Evolutionary conservation across 371 early-diverging fungal genomes (phyloP).

Genomic region (Circinella umbellata): DNA sequence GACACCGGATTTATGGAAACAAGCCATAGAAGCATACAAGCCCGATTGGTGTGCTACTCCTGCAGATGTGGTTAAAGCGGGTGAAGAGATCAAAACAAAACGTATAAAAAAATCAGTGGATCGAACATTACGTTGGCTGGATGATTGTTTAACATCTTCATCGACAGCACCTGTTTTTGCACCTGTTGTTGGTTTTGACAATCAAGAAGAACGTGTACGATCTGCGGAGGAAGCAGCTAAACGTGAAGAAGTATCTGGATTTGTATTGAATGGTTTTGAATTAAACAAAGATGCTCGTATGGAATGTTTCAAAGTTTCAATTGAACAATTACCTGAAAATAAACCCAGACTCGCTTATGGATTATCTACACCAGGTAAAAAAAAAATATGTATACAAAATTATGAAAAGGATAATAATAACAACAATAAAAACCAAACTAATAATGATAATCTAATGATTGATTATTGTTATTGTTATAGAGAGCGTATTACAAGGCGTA

Average conservation of each 20-base stretch:
- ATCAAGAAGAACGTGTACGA: slow-evolving; percentile 57
- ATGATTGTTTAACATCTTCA: slow-evolving; percentile 24
- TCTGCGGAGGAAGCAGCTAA: slow-evolving; percentile 62
- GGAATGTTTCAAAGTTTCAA: slow-evolving; percentile 34
- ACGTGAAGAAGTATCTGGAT: slow-evolving; percentile 54
- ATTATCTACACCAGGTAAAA: slow-evolving; percentile 45
- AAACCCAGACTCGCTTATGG: slow-evolving; percentile 59
- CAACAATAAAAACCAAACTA: too few relatives aligned
- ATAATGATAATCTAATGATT: too few relatives aligned
- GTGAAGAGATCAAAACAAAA: slow-evolving; percentile 56
- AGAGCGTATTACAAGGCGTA: slow-evolving; percentile 67
- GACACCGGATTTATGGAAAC: slow-evolving; percentile 56
- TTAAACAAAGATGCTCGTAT: slow-evolving; percentile 23
- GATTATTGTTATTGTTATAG: slow-evolving; percentile 23
- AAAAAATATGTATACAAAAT: neutral
- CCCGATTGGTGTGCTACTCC: slow-evolving; percentile 61
- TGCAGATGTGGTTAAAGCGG: slow-evolving; percentile 48
- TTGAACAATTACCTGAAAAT: slow-evolving; percentile 39
- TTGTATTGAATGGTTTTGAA: slow-evolving; percentile 46
- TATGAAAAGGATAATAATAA: neutral
- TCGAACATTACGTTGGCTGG: slow-evolving; percentile 69
- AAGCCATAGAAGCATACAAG: slow-evolving; percentile 51
- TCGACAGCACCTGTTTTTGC: slow-evolving; percentile 52
- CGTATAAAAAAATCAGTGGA: slow-evolving; percentile 71
- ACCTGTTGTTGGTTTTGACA: slow-evolving; percentile 57